These are phyloP conservation scores for Macrolepiota fuliginosa DNA, from an alignment of 768 basidiomycete genomes.

Conservation along the genomic window DNA sequence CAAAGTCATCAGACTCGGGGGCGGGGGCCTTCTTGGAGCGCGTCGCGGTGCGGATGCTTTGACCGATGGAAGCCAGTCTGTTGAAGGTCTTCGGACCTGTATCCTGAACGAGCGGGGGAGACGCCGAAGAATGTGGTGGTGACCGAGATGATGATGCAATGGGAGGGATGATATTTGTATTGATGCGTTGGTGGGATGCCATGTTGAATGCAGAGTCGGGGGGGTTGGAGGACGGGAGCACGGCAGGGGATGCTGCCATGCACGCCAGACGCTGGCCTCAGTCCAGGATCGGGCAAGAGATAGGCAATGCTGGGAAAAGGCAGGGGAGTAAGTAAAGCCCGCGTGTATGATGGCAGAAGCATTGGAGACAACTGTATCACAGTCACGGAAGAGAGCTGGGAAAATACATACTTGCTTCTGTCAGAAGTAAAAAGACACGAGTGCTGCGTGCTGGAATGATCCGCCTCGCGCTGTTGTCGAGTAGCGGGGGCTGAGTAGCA, in stretches of 20 bases:
- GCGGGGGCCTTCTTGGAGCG: conserved; percentile 47
- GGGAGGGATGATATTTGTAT: conserved; percentile 30
- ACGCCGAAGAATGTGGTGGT: conserved; percentile 31
- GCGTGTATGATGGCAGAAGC: conserved; percentile 8
- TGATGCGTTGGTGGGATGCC: conserved; percentile 38
- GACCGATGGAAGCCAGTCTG: conserved; percentile 65
- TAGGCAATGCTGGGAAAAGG: neutral
- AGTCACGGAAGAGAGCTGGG: neutral
- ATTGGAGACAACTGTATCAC: conserved; percentile 2
- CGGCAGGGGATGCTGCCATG: conserved; percentile 30
- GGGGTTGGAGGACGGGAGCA: conserved; percentile 35
- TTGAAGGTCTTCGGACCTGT: conserved; percentile 53
- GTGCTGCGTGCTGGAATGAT: neutral
- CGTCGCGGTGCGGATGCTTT: conserved; percentile 62
- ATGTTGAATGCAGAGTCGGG: conserved; percentile 43
- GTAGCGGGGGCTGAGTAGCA: neutral
- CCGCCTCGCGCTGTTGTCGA: neutral
- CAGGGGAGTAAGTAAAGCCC: neutral
- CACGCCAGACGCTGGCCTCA: neutral
- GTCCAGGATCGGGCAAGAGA: neutral
- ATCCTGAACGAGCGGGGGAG: conserved; percentile 31
- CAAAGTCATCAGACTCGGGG: conserved; percentile 38
- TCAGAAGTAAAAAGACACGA: neutral
- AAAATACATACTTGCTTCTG: conserved; percentile 2
- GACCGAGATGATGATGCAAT: conserved; percentile 42